Conservation (phyloP, 345 rosid species). For the Lepidium sativum region DNA sequence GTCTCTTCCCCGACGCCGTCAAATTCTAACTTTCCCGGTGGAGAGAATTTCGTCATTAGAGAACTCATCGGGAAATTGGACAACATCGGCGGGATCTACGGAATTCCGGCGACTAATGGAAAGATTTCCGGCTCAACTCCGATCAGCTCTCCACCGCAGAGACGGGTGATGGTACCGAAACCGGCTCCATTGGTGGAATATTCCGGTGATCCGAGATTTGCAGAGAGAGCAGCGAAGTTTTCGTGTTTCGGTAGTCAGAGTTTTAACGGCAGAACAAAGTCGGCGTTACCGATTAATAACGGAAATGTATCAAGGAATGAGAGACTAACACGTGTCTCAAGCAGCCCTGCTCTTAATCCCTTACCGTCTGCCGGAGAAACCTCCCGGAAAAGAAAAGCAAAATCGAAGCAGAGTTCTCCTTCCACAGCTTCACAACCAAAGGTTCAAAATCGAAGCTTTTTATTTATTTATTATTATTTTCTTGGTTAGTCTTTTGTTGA, state of each 20-base stretch:
- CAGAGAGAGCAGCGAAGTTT: slow-evolving; percentile 68
- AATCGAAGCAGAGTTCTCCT: too few relatives aligned
- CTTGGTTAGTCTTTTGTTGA: too few relatives aligned
- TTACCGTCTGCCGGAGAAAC: slow-evolving; percentile 16
- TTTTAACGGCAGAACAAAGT: slow-evolving; percentile 48
- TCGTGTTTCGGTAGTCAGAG: slow-evolving; percentile 72
- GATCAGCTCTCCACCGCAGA: slow-evolving; percentile 37
- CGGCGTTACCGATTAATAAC: background rate
- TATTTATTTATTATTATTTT: too few relatives aligned
- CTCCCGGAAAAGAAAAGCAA: slow-evolving; percentile 58
- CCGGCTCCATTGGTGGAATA: slow-evolving; percentile 38
- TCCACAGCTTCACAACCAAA: too few relatives aligned
- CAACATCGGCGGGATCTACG: slow-evolving; percentile 22
- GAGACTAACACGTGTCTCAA: slow-evolving; percentile 70
- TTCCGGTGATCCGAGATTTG: slow-evolving; percentile 76
- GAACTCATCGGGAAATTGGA: slow-evolving; percentile 65
- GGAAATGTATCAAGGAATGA: slow-evolving; percentile 36
- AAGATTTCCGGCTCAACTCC: slow-evolving; percentile 37
- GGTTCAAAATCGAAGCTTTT: too few relatives aligned
- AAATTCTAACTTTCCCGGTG: slow-evolving; percentile 43
- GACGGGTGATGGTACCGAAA: slow-evolving; percentile 20
- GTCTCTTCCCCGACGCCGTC: slow-evolving; percentile 71
- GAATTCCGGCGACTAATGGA: background rate
- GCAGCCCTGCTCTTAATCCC: slow-evolving; percentile 58
- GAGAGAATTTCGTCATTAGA: slow-evolving; percentile 34